Base-by-base conservation (phyloP, 2,329 filamentous ascomycete species). In the Calonectria pteridis region DNA sequence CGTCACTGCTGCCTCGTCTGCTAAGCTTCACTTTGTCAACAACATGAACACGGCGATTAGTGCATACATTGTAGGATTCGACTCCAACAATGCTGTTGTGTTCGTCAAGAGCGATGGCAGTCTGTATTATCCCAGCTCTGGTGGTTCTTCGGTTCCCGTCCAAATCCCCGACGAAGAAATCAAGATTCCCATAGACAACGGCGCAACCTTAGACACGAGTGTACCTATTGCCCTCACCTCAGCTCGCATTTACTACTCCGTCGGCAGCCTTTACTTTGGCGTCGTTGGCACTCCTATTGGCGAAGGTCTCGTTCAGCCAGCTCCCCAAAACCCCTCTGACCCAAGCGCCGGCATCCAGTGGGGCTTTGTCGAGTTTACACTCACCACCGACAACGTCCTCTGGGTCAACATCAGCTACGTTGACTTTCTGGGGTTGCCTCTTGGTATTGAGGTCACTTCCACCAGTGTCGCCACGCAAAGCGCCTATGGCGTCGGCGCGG, bases 391-490 rank as follows among this genome's bases (percentile, higher is more conserved):
- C 18, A 58, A 43, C n/a, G 40, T 49, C 14, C 67, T 69, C 9
- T 69, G 58, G 37, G 67, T 58, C 11, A 69, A 69, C 18, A 69
- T 69, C 4, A 69, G 59, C 28, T 64, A 64, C 20, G 67, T 69
- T 28, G 67, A 69, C 23, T 69, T 69, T 13, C 28, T 69, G 14
- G 50, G 50, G 6, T 28, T 69, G 9, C 53, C 55, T 7, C 53
- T 69, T n/a, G 67, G 51, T 5, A 63, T 69, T 18, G 26, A 64
- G 6, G 37, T 64, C 10, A 62, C 55, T 4, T 64, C 59, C 59
- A 64, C 3, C 40, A 43, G 5, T 3, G 43, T 31, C 2, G 20
- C 31, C 23, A 33, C 16, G 10, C 67, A 69, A 23, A 63, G 28
- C 6, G 53, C 46, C 11, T 49, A 55, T 10, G 53, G 40, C 3